Percentiles rank a stretch among this genome's conserved stretches.
Conservation (phyloP, 2,329 filamentous ascomycete species). For the Calonectria hongkongensis region DNA sequence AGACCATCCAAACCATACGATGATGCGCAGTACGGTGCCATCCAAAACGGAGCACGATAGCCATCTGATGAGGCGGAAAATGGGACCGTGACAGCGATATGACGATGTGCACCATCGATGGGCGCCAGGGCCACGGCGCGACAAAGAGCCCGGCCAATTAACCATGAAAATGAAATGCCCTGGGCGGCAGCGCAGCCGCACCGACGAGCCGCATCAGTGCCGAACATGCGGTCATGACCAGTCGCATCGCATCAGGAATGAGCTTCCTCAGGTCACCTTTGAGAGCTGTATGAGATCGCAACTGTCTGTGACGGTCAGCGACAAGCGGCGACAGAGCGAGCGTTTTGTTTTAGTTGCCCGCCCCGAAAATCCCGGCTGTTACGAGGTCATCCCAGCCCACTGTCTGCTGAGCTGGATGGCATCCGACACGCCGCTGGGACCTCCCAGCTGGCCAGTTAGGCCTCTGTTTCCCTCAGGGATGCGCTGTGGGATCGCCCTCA, state of each 20-base stretch:
- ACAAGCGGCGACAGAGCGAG: slow-evolving; percentile 11
- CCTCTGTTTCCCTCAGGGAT: slow-evolving; percentile 10
- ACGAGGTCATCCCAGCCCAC: slow-evolving; percentile 23
- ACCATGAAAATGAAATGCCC: slow-evolving; percentile 22
- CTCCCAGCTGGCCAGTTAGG: slow-evolving; percentile 8
- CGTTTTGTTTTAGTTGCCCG: slow-evolving; percentile 26
- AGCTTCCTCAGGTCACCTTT: slow-evolving; percentile 7
- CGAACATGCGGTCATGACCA: slow-evolving; percentile 26
- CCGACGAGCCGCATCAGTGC: slow-evolving; percentile 41
- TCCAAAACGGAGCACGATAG: slow-evolving; percentile 13
- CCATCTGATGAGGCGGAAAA: not conserved
- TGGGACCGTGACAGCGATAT: slow-evolving; percentile 21
- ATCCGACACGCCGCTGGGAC: slow-evolving; percentile 11
- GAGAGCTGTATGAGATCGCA: not conserved
- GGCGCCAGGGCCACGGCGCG: slow-evolving; percentile 29
- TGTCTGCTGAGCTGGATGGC: slow-evolving; percentile 4
- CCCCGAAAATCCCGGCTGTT: not conserved
- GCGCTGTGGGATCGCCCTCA: slow-evolving; percentile 26
- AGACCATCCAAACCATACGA: slow-evolving; percentile 24
- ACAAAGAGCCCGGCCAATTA: slow-evolving; percentile 26
- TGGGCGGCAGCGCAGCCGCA: slow-evolving; percentile 20
- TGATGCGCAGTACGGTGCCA: slow-evolving; percentile 14
- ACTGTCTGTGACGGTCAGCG: slow-evolving; percentile 9
- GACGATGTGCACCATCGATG: slow-evolving; percentile 16
- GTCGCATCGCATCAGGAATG: slow-evolving; percentile 32